Evolutionary conservation across 2,329 filamentous ascomycete genomes (phyloP).

Genomic region (Botrytis paeoniae): DNA sequence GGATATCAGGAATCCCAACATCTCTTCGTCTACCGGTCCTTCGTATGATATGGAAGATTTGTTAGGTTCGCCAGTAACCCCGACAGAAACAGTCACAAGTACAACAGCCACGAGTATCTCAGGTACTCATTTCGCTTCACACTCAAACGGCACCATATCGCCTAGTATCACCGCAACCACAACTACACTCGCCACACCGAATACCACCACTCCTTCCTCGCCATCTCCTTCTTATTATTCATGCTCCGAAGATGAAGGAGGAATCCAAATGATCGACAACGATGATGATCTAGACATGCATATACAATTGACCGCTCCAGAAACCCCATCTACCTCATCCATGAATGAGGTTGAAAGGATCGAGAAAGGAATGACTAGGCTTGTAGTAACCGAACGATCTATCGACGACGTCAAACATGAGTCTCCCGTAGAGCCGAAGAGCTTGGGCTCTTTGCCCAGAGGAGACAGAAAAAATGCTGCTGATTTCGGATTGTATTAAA

Average conservation of each 20-base stretch:
- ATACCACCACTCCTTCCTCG: not conserved
- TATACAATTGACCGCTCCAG: not conserved
- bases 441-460: not conserved
- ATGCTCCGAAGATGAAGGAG: constrained; percentile 1
- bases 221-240: not conserved
- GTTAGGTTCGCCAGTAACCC: not conserved
- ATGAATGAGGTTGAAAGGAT: not conserved
- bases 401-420: not conserved
- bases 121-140: not conserved
- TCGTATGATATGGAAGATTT: not conserved
- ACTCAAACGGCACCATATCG: not conserved
- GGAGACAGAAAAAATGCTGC: not conserved
- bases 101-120: not conserved
- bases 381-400: not conserved
- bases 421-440: not conserved
- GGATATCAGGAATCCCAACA: not conserved
- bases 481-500: not conserved
- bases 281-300: constrained; percentile 7
- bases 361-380: not conserved
- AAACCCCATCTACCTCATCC: not conserved
- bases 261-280: constrained; percentile 22
- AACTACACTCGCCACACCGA: not conserved
- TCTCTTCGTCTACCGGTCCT: not conserved
- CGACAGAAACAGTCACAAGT: not conserved
- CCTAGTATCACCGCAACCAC: not conserved